Evolutionary conservation across 176 grass and related monocot species (phyloP).

Genomic region (Eragrostis nindensis): DNA sequence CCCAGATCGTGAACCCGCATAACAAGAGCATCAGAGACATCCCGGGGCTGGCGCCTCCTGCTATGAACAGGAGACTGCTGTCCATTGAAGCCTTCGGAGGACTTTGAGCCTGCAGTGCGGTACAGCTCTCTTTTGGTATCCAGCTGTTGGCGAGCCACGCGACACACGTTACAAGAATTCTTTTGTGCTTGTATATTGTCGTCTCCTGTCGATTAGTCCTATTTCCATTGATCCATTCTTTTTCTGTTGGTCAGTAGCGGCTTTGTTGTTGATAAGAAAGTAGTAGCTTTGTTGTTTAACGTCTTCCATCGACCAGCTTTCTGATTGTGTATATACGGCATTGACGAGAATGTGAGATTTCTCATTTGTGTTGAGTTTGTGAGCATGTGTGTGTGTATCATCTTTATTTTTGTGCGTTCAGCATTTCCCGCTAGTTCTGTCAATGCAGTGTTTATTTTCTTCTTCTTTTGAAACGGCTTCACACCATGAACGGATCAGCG

Average conservation of each 20-base stretch:
- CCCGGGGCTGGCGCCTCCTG: constrained; percentile 90
- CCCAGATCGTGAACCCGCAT: constrained; percentile 82
- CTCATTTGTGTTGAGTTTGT: not conserved
- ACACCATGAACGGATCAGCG: not conserved
- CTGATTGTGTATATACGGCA: constrained; percentile 60
- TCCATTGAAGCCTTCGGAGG: constrained; percentile 50
- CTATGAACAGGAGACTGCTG: constrained; percentile 78
- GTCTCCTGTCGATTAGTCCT: not conserved
- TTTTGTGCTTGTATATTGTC: constrained; percentile 65
- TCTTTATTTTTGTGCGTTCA: not conserved
- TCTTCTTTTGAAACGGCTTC: no score
- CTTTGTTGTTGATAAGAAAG: constrained; percentile 1
- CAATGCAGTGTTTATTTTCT: no score
- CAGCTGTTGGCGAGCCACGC: not conserved
- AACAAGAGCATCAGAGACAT: constrained; percentile 95
- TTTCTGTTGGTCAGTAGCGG: constrained; percentile 38
- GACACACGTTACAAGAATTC: constrained; percentile 38
- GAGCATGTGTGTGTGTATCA: not conserved
- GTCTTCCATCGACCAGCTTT: constrained; percentile 1
- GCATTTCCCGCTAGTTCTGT: not conserved
- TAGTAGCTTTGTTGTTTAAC: not conserved
- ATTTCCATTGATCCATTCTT: constrained; percentile 39
- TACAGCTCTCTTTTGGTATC: not conserved
- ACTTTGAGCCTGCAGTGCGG: constrained; percentile 32
- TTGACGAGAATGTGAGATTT: constrained; percentile 30